phyloP scores from a whole-genome alignment of 371 early-diverging fungal genomes.

The Lichtheimia ramosa region DNA sequence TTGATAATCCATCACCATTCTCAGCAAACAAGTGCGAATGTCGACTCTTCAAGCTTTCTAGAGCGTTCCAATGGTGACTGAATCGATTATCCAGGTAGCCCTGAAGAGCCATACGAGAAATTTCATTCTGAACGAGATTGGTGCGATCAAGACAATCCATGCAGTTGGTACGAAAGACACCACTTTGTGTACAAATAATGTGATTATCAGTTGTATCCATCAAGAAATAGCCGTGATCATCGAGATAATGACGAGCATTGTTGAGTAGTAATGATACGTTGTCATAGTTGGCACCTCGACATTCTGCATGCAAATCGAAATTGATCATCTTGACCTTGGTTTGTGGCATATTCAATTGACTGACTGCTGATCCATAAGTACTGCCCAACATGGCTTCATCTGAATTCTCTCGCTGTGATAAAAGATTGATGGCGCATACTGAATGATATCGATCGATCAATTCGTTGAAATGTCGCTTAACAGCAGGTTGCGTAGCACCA shows the following conservation, averaged over 20 bases:
- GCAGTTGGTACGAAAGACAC: slow-evolving; percentile 94
- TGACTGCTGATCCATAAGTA: slow-evolving; percentile 66
- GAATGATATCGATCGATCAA: slow-evolving; percentile 72
- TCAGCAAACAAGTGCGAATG: slow-evolving; percentile 89
- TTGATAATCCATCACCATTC: slow-evolving; percentile 93
- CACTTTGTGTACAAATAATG: slow-evolving; percentile 69
- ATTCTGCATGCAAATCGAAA: slow-evolving; percentile 86
- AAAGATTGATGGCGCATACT: slow-evolving; percentile 82
- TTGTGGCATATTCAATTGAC: slow-evolving; percentile 26
- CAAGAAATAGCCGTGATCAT: slow-evolving; percentile 67
- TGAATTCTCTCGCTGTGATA: slow-evolving; percentile 67
- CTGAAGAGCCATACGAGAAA: slow-evolving; percentile 44
- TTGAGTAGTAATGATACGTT: slow-evolving; percentile 59
- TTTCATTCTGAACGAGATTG: slow-evolving; percentile 69
- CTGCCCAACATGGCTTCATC: slow-evolving; percentile 73
- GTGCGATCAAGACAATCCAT: slow-evolving; percentile 97
- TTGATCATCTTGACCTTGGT: slow-evolving; percentile 53
- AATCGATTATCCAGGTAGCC: slow-evolving; percentile 31
- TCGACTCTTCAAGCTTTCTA: slow-evolving; percentile 25
- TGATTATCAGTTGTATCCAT: slow-evolving; percentile 57
- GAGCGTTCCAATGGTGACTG: slow-evolving; percentile 10
- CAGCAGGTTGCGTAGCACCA: slow-evolving; percentile 75
- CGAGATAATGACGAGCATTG: slow-evolving; percentile 45
- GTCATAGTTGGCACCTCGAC: slow-evolving; percentile 81
- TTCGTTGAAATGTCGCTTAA: slow-evolving; percentile 80